Base-by-base conservation (phyloP, 2,329 filamentous ascomycete species). In the Ophioceras dolichostomum region DNA sequence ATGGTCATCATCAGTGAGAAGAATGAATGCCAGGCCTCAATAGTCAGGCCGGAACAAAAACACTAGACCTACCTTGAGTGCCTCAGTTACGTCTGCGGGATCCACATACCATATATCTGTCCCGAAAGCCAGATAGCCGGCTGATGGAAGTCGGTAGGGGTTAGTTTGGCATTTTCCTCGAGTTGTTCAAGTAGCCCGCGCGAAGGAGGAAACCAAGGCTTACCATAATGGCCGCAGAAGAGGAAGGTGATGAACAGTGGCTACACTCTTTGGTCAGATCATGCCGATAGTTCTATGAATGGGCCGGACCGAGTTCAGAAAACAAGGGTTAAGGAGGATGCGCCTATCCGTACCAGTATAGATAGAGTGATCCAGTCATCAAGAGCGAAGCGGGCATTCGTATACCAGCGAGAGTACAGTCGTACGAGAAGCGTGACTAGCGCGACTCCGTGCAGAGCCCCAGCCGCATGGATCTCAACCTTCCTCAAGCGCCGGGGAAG, bases 311-410 rank as follows among this genome's bases (percentile, higher is more conserved):
- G n/a, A n/a, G n/a, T n/a, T n/a, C n/a, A n/a, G n/a, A n/a, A n/a
- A n/a, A n/a, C n/a, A n/a, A n/a, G n/a, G n/a, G n/a, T n/a, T n/a
- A n/a, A n/a, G n/a, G n/a, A n/a, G n/a, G n/a, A n/a, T n/a, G n/a
- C n/a, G n/a, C n/a, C n/a, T n/a, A n/a, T n/a, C n/a, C 55, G 29
- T 47, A 61, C 58, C 39, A 49, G 47, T 14, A 56, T 51, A n/a
- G 48, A 42, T 4, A 58, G 42, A 49, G 62, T 57, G 14, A 62
- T 45, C 43, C 58, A 62, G 42, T 65, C 62, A 34, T 65, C 61
- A 4, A 53, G 13, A 19, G 54, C 56, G 17, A 57, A 52, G 5
- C 47, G 41, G 5, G 49, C 44, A 6, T 49, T 42, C 5, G 50
- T 53, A 26, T 41, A 48, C 55, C 56, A 58, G 10, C 61, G 48